Percentiles rank a stretch among this genome's conserved stretches.
Conservation (phyloP, 2,329 filamentous ascomycete species). For the Pseudogymnoascus sp. region DNA sequence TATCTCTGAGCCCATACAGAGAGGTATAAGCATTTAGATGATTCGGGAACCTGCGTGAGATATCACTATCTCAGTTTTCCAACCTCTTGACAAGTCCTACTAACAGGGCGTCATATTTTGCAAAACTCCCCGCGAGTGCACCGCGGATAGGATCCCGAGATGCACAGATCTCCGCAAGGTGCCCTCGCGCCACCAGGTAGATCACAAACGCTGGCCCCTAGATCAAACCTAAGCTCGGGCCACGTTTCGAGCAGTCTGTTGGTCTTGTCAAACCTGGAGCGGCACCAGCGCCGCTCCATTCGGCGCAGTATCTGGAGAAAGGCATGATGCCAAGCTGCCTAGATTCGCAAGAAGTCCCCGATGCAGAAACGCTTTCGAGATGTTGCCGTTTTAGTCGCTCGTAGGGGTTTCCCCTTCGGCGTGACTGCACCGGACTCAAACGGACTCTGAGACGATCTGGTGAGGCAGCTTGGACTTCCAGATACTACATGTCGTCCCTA, state of each 20-base stretch:
- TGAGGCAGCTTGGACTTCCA: neutral
- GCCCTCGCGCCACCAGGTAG: neutral
- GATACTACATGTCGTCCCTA: neutral
- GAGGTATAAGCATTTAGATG: neutral
- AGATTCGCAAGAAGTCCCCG: neutral
- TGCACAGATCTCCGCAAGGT: conserved; percentile 4
- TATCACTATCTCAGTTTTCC: too few relatives aligned
- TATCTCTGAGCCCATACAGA: neutral
- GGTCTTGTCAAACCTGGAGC: too few relatives aligned
- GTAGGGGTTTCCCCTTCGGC: neutral
- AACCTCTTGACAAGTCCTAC: neutral
- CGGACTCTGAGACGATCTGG: neutral
- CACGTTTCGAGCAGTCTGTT: neutral
- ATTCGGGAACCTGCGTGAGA: neutral
- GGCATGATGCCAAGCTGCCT: neutral
- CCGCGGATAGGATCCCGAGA: neutral
- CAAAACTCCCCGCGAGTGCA: neutral
- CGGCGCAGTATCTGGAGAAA: neutral
- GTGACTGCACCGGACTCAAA: neutral
- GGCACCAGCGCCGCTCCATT: neutral
- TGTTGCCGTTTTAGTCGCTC: neutral
- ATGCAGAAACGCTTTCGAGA: neutral
- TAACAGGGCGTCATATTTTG: neutral
- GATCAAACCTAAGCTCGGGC: neutral
- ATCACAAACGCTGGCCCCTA: neutral